Percentiles rank a stretch among this genome's conserved stretches.
Evolutionary conservation across 2,329 filamentous ascomycete genomes (phyloP).

Genomic region (Alternaria consortialis): DNA sequence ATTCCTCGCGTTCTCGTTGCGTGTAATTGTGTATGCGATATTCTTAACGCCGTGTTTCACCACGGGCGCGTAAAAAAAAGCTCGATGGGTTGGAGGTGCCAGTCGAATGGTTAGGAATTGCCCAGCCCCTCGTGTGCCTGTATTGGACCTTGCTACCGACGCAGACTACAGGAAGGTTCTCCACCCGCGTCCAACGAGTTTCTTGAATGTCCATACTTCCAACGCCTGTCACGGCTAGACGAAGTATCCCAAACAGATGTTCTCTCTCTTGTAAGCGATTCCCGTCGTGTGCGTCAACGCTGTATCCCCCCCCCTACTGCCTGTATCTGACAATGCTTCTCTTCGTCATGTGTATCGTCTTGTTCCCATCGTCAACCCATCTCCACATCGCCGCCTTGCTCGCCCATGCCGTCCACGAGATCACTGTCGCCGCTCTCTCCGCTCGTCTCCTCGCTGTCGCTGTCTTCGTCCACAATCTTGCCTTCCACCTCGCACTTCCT

Average conservation of each 20-base stretch:
- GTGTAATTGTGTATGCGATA: not conserved
- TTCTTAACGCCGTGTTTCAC: not conserved
- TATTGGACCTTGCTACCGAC: not conserved
- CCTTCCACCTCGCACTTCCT: conserved; percentile 36
- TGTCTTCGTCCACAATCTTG: conserved; percentile 36
- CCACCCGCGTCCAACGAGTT: not conserved
- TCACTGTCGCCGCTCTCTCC: conserved; percentile 13
- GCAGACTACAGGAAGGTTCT: not conserved
- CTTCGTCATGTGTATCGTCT: conserved; percentile 3
- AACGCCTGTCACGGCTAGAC: not conserved
- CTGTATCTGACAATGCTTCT: not conserved
- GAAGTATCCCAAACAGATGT: not conserved
- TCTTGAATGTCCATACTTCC: not conserved
- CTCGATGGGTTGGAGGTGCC: not conserved
- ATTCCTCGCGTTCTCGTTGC: not conserved
- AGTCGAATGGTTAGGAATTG: not conserved
- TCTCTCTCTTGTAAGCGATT: not conserved
- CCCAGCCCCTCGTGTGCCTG: not conserved
- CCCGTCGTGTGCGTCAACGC: not conserved
- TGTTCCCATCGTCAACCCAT: conserved; percentile 15
- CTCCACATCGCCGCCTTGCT: conserved; percentile 12
- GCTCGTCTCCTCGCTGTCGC: conserved; percentile 20
- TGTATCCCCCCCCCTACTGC: not conserved
- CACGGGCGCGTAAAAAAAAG: not conserved
- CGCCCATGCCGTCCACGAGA: conserved; percentile 6